A percentile compares a stretch with the other conserved stretches of the same genome.
phyloP scores from a whole-genome alignment of 768 basidiomycete species.

The Pleurotus ostreatus region DNA sequence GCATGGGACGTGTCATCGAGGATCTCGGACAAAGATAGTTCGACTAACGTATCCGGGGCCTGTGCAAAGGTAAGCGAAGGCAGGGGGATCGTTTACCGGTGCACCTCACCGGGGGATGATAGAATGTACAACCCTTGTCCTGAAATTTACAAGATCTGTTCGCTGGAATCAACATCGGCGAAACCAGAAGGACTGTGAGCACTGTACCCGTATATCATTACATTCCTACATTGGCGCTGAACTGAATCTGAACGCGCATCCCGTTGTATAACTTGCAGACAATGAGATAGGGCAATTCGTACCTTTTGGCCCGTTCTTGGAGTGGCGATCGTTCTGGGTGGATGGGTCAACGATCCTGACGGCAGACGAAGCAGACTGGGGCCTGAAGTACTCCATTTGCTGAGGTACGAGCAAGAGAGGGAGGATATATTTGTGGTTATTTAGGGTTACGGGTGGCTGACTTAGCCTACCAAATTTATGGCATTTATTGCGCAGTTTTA shows the following conservation, averaged over 20 bases:
- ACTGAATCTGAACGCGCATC: slow-evolving; percentile 45
- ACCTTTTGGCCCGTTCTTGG: slow-evolving; percentile 54
- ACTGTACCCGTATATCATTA: slow-evolving; percentile 83
- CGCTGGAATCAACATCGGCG: too few relatives aligned
- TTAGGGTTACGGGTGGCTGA: too few relatives aligned
- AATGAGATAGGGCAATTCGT: slow-evolving; percentile 22
- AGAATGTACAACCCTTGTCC: slow-evolving; percentile 82
- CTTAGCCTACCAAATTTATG: not conserved
- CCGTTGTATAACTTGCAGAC: not conserved
- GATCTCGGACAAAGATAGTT: not conserved
- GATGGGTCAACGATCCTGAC: slow-evolving; percentile 70
- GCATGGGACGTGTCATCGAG: slow-evolving; percentile 4
- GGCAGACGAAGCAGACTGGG: slow-evolving; percentile 56
- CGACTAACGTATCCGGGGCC: slow-evolving; percentile 24
- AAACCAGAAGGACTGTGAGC: too few relatives aligned
- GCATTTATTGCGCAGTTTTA: too few relatives aligned
- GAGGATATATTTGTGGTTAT: too few relatives aligned
- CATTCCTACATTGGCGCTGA: slow-evolving; percentile 85
- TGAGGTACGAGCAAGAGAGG: not conserved
- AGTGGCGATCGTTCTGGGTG: slow-evolving; percentile 33
- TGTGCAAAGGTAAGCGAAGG: too few relatives aligned
- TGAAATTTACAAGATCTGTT: slow-evolving; percentile 78
- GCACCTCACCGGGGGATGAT: slow-evolving; percentile 52
- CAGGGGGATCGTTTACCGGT: too few relatives aligned
- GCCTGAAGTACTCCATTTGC: slow-evolving; percentile 70